These are phyloP conservation scores for Ilex aquifolium DNA, from an alignment of 257 asterid genomes.

Conservation along the genomic window DNA sequence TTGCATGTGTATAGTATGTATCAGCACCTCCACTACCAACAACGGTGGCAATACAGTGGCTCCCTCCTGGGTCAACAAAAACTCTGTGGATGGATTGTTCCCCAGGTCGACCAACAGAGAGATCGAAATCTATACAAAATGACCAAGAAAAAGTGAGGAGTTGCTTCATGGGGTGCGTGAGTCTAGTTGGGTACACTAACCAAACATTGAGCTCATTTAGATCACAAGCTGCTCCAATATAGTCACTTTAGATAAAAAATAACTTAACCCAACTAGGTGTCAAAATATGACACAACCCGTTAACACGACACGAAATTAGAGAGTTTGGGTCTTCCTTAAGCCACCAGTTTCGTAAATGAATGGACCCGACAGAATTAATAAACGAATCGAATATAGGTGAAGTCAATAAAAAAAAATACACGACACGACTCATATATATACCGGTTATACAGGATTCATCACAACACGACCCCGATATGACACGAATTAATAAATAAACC, in stretches of 20 bases:
- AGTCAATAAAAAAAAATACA: no score
- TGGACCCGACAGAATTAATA: no score
- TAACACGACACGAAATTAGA: no score
- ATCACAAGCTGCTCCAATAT: not conserved
- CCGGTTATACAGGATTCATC: not conserved
- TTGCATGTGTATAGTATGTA: slow-evolving; percentile 84
- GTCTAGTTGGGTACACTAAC: not conserved
- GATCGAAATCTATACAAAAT: slow-evolving; percentile 69
- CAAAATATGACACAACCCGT: no score
- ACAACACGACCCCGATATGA: not conserved
- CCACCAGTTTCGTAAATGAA: no score
- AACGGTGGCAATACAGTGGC: slow-evolving; percentile 89
- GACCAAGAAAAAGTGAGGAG: not conserved
- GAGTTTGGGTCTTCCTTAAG: no score
- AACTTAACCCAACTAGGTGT: not conserved
- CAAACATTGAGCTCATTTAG: not conserved
- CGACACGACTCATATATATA: no score
- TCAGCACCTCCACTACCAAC: slow-evolving; percentile 90
- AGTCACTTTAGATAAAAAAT: not conserved
- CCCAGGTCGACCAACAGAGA: slow-evolving; percentile 82
- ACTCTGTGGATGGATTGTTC: slow-evolving; percentile 90
- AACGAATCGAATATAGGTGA: no score
- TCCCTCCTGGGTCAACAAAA: slow-evolving; percentile 92
- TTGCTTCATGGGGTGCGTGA: not conserved
- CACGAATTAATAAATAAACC: no score